Evolutionary conservation across 495 filamentous ascomycete species (phyloP).

Genomic region (Apiosordaria backusii): DNA sequence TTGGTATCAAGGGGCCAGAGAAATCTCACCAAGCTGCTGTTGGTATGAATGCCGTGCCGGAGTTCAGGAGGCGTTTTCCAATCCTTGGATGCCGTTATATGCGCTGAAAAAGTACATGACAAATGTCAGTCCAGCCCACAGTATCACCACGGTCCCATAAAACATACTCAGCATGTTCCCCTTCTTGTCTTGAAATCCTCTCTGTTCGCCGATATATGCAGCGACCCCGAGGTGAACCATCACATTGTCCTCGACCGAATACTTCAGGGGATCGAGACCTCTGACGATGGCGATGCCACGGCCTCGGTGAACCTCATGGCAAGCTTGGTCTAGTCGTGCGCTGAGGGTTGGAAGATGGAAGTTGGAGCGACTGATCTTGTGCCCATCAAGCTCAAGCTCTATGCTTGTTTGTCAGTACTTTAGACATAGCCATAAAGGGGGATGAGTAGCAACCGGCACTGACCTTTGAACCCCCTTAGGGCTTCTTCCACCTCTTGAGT

Average conservation of each 20-base stretch:
- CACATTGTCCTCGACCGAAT: slow-evolving; percentile 43
- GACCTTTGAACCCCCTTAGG: not conserved
- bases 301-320: slow-evolving; percentile 38
- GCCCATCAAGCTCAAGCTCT: slow-evolving; percentile 38
- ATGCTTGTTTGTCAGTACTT: slow-evolving; percentile 6
- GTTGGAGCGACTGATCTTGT: slow-evolving; percentile 30
- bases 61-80: slow-evolving; percentile 40
- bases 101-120: slow-evolving; percentile 28
- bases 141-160: not conserved
- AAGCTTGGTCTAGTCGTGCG: slow-evolving; percentile 30
- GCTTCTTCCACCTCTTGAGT: not conserved
- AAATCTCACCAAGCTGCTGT: slow-evolving; percentile 32
- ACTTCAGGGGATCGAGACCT: slow-evolving; percentile 42
- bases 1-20: no score
- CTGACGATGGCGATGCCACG: slow-evolving; percentile 48
- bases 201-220: slow-evolving; percentile 47
- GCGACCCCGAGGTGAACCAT: slow-evolving; percentile 49
- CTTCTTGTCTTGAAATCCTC: slow-evolving; percentile 48
- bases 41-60: slow-evolving; percentile 48
- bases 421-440: no score
- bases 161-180: slow-evolving; percentile 47
- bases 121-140: not conserved
- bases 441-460: no score
- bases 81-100: slow-evolving; percentile 41
- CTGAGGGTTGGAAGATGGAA: slow-evolving; percentile 43